A percentile compares a stretch with the other conserved stretches of the same genome.
These are phyloP conservation scores for Xylona heveae DNA, from an alignment of 495 filamentous ascomycete species.

Conservation along the genomic window DNA sequence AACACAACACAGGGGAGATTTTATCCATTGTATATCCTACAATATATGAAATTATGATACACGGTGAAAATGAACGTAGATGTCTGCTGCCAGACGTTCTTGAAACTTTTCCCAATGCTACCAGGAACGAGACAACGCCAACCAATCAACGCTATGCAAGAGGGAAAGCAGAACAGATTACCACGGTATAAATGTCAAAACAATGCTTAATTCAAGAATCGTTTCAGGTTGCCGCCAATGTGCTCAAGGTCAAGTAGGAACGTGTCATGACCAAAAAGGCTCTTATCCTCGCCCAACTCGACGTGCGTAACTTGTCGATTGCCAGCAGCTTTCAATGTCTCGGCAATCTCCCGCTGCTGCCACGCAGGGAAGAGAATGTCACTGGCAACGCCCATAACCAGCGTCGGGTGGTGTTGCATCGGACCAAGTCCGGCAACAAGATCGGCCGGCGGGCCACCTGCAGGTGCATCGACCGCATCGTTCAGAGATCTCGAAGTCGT, in stretches of 20 bases:
- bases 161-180: too few species aligned
- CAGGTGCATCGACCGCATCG: constrained; percentile 5
- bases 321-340: constrained; percentile 52
- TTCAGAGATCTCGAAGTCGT: constrained; percentile 11
- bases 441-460: constrained; percentile 40
- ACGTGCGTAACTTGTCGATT: constrained; percentile 66
- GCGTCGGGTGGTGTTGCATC: constrained; percentile 49
- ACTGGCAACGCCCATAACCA: constrained; percentile 87
- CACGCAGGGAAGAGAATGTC: constrained; percentile 96
- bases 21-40: too few species aligned
- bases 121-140: too few species aligned
- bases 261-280: constrained; percentile 89
- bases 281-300: constrained; percentile 80
- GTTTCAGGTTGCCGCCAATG: constrained; percentile 62
- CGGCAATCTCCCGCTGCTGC: constrained; percentile 91
- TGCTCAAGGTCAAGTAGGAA: constrained; percentile 86
- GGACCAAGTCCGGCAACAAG: constrained; percentile 52
- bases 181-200: too few species aligned
- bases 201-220: constrained; percentile 55
- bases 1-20: too few species aligned
- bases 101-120: too few species aligned
- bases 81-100: too few species aligned
- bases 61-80: too few species aligned
- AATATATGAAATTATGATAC: too few species aligned
- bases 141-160: too few species aligned